These are phyloP conservation scores for Pythium vanterpoolii DNA, from an alignment of 352 stramenopile genomes.

Conservation along the genomic window DNA sequence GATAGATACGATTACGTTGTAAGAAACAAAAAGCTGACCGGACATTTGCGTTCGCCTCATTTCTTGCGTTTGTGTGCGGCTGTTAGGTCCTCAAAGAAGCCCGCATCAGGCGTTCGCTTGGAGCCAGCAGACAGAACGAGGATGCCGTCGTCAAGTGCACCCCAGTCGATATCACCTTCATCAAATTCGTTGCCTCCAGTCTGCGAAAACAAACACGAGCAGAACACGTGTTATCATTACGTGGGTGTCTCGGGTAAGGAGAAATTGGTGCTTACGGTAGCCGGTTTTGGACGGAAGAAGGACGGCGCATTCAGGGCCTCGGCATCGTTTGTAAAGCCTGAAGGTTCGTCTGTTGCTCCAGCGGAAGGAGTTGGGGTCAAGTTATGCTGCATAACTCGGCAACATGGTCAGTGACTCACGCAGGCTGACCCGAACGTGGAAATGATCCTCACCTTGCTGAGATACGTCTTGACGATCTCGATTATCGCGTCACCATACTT, in stretches of 20 bases:
- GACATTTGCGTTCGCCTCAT: slow-evolving; percentile 2
- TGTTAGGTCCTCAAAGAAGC: background rate
- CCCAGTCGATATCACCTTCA: slow-evolving; percentile 66
- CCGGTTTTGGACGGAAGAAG: slow-evolving; percentile 39
- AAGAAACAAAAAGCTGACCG: slow-evolving; percentile 5
- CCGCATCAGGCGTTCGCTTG: slow-evolving; percentile 5
- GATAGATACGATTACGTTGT: slow-evolving; percentile 97
- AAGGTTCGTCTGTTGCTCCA: background rate
- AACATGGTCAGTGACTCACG: background rate
- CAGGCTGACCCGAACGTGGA: background rate
- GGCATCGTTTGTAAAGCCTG: background rate
- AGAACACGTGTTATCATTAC: background rate
- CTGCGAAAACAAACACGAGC: background rate
- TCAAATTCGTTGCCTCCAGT: slow-evolving; percentile 22
- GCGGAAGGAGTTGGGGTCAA: slow-evolving; percentile 39
- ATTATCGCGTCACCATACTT: slow-evolving; percentile 86
- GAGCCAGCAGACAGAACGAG: slow-evolving; percentile 4
- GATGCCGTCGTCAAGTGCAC: slow-evolving; percentile 37
- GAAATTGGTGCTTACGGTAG: background rate
- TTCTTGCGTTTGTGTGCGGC: slow-evolving; percentile 12
- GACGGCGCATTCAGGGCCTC: slow-evolving; percentile 32
- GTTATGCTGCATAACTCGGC: slow-evolving; percentile 41
- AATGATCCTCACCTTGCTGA: slow-evolving; percentile 51
- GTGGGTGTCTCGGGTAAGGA: background rate
- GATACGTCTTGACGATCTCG: slow-evolving; percentile 73